Percentiles rank a stretch among this genome's conserved stretches.
These are phyloP conservation scores for Xylaria hypoxylon DNA, from an alignment of 2,329 filamentous ascomycete genomes.

Conservation along the genomic window DNA sequence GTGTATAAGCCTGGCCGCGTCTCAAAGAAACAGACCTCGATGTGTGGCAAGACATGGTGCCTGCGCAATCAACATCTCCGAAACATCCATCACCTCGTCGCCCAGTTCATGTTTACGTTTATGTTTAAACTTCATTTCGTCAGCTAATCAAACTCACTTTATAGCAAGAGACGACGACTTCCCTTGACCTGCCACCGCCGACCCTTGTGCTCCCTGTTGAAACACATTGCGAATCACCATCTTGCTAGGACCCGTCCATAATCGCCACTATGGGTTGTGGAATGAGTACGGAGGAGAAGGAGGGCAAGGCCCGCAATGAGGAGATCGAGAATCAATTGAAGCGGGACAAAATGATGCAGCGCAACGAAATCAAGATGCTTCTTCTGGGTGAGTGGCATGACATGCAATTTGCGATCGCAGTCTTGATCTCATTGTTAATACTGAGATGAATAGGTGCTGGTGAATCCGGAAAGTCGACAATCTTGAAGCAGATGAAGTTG, in stretches of 20 bases:
- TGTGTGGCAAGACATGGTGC: slow-evolving; percentile 12
- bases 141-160: slow-evolving; percentile 19
- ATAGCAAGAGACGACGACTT: slow-evolving; percentile 34
- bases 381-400: slow-evolving; percentile 81
- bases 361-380: slow-evolving; percentile 99
- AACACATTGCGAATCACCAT: slow-evolving; percentile 8
- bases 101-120: not conserved
- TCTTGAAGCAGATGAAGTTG: slow-evolving; percentile 98
- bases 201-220: slow-evolving; percentile 8
- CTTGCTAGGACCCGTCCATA: slow-evolving; percentile 30
- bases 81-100: slow-evolving; percentile 14
- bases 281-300: slow-evolving; percentile 99
- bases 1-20: not conserved
- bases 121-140: slow-evolving; percentile 5
- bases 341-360: slow-evolving; percentile 97
- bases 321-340: slow-evolving; percentile 99
- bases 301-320: slow-evolving; percentile 99
- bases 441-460: slow-evolving; percentile 76
- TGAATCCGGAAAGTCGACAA: slow-evolving; percentile 96
- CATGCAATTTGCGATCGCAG: not conserved
- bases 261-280: slow-evolving; percentile 94
- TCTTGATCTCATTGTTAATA: slow-evolving; percentile 5
- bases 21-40: slow-evolving; percentile 19
- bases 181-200: not conserved
- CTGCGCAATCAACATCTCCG: not conserved